A percentile compares a stretch with the other conserved stretches of the same genome.
Evolutionary conservation across 2,329 filamentous ascomycete species (phyloP).

Genomic region (Monosporascus ibericus): DNA sequence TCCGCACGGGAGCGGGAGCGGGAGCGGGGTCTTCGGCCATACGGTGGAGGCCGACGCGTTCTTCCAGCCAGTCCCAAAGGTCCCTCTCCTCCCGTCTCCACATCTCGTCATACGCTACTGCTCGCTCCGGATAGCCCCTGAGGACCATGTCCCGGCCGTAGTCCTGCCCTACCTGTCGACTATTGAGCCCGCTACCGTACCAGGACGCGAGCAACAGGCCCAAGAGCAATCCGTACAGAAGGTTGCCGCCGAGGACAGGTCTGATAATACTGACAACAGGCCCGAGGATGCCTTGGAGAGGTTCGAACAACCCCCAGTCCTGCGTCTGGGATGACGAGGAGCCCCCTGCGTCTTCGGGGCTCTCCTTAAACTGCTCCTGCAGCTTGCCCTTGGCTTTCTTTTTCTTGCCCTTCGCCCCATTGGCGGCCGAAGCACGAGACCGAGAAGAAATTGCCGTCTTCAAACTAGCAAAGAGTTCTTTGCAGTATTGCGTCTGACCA

Average conservation of each 20-base stretch:
- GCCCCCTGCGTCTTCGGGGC: conserved; percentile 29
- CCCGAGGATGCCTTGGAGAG: conserved; percentile 62
- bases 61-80: conserved; percentile 90
- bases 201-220: conserved; percentile 69
- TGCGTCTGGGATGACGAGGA: conserved; percentile 36
- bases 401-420: conserved; percentile 52
- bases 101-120: conserved; percentile 86
- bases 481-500: conserved; percentile 78
- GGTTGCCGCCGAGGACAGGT: conserved; percentile 68
- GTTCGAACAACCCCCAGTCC: conserved; percentile 78
- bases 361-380: conserved; percentile 37
- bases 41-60: conserved; percentile 68
- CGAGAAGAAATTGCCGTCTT: conserved; percentile 67
- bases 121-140: conserved; percentile 53
- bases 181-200: conserved; percentile 56
- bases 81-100: conserved; percentile 85
- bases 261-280: conserved; percentile 64
- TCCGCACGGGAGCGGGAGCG: conserved; percentile 26
- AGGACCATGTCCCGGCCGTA: conserved; percentile 35
- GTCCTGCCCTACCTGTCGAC: conserved; percentile 29
- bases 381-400: conserved; percentile 52
- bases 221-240: conserved; percentile 69
- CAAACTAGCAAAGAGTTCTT: conserved; percentile 69
- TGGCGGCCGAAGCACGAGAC: conserved; percentile 42
- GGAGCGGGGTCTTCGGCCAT: conserved; percentile 34